A percentile compares a stretch with the other conserved stretches of the same genome.
Conservation (phyloP, 345 rosid species). For the Salix purpurea region DNA sequence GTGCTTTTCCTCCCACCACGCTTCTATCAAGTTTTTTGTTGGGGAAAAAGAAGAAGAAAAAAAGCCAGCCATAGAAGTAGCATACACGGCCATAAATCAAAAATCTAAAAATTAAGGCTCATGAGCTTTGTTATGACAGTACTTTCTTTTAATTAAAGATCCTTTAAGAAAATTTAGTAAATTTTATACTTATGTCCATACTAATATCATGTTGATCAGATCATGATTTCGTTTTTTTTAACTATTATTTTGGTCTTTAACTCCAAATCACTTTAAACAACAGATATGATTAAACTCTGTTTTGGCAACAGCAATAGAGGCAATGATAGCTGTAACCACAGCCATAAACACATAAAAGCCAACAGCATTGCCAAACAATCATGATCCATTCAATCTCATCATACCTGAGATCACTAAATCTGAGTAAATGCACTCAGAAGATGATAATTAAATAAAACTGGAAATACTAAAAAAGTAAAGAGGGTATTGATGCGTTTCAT, state of each 20-base stretch:
- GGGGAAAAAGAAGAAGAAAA: neutral
- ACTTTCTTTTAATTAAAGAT: neutral
- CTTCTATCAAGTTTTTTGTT: neutral
- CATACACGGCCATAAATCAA: neutral
- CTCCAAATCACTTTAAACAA: neutral
- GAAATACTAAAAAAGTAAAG: too few relatives aligned
- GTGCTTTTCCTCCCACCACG: neutral
- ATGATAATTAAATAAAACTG: neutral
- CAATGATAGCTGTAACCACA: neutral
- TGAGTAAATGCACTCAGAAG: neutral
- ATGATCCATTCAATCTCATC: neutral
- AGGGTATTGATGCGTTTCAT: neutral
- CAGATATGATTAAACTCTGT: neutral
- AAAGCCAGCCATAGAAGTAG: neutral
- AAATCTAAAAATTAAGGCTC: neutral
- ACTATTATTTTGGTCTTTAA: neutral
- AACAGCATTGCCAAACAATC: neutral
- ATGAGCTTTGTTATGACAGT: neutral
- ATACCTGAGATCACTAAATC: neutral
- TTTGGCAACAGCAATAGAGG: neutral
- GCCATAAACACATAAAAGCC: neutral
- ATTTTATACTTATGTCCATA: neutral
- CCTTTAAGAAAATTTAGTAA: neutral
- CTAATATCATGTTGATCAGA: neutral
- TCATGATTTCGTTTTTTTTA: neutral